phyloP scores from a whole-genome alignment of 495 filamentous ascomycete species.

The Penicillium longicatenatum region DNA sequence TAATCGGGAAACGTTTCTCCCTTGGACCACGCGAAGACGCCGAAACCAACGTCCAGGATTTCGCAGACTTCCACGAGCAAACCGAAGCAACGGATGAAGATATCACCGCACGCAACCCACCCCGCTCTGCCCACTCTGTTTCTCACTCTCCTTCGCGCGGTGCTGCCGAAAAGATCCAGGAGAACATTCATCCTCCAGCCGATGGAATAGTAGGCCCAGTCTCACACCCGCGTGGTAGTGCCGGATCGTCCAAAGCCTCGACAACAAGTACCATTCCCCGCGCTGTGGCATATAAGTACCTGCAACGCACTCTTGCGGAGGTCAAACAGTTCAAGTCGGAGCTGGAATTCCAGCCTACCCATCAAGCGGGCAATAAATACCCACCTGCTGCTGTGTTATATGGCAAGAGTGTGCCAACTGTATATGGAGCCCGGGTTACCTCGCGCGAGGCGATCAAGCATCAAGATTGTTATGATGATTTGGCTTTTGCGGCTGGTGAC shows the following conservation, averaged over 20 bases:
- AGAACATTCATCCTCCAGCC: conserved; percentile 13
- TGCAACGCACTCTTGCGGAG: conserved; percentile 71
- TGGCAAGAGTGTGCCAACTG: conserved; percentile 83
- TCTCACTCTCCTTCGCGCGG: background rate
- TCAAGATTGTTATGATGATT: conserved; percentile 80
- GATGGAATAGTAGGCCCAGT: conserved; percentile 44
- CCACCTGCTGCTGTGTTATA: conserved; percentile 86
- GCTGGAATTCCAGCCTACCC: conserved; percentile 59
- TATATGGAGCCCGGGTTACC: conserved; percentile 73
- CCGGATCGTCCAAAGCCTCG: conserved; percentile 35
- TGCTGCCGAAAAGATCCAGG: conserved; percentile 14
- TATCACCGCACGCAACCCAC: conserved; percentile 2
- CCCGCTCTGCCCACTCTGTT: background rate
- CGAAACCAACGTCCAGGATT: conserved; percentile 16
- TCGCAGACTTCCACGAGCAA: background rate
- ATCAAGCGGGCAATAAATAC: conserved; percentile 68
- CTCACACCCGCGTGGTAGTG: conserved; percentile 29
- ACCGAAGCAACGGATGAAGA: conserved; percentile 15
- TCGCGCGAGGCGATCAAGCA: conserved; percentile 69
- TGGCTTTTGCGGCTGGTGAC: conserved; percentile 85
- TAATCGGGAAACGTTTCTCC: conserved; percentile 42
- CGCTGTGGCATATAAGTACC: conserved; percentile 65
- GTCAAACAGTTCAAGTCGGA: conserved; percentile 73
- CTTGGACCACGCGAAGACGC: conserved; percentile 27
- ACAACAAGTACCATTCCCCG: conserved; percentile 52